These are phyloP conservation scores for Leishmania guyanensis DNA, from an alignment of 208 protist genomes.

Conservation along the genomic window DNA sequence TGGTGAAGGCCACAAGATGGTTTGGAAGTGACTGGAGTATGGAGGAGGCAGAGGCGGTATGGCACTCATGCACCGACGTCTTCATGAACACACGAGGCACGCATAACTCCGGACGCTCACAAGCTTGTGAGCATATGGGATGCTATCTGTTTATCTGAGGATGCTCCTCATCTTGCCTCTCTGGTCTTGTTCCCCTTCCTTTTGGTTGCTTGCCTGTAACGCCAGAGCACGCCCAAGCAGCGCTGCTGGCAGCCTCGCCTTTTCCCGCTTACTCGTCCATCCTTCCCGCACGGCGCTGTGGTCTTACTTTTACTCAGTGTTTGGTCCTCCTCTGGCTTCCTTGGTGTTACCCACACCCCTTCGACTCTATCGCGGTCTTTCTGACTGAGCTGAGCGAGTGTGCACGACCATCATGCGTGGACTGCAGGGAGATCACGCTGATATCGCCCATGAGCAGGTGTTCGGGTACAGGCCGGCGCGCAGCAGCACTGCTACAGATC, in stretches of 20 bases:
- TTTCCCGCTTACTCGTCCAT: background rate
- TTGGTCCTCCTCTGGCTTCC: background rate
- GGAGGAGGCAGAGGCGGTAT: background rate
- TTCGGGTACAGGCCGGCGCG: constrained; percentile 8
- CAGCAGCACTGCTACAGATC: background rate
- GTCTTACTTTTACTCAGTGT: background rate
- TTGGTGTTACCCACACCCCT: background rate
- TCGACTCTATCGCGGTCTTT: background rate
- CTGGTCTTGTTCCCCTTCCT: background rate
- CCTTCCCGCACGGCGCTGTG: background rate
- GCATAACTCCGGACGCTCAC: background rate
- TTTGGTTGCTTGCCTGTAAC: background rate
- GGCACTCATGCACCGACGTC: background rate
- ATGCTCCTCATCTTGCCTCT: background rate
- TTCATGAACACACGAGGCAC: background rate
- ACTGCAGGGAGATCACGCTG: background rate
- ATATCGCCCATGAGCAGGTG: constrained; percentile 15
- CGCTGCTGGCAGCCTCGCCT: background rate
- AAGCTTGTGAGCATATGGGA: background rate
- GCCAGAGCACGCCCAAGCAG: background rate
- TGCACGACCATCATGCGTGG: background rate
- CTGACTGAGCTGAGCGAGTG: background rate
- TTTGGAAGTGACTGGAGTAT: background rate
- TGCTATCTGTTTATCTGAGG: background rate
- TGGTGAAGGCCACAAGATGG: background rate